Evolutionary conservation across 2,329 filamentous ascomycete species (phyloP).

Genomic region (Phaeophleospora eucalypticola): DNA sequence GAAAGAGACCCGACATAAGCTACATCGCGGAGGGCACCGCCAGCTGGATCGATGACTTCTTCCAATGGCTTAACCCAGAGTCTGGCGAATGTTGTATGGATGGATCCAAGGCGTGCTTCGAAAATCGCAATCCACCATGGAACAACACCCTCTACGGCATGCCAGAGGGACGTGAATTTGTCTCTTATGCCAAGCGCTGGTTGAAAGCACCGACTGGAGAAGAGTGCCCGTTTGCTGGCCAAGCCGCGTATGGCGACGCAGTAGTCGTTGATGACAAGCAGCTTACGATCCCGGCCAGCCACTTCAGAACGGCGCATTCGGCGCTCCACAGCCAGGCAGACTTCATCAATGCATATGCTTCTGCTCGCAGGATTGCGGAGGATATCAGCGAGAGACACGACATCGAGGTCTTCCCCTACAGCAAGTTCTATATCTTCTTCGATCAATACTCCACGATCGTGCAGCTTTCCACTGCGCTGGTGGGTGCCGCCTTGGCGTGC

Average conservation of each 20-base stretch:
- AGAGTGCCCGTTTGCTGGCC: slow-evolving; percentile 81
- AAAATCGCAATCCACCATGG: slow-evolving; percentile 72
- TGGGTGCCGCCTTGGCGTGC: slow-evolving; percentile 77
- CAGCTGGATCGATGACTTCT: slow-evolving; percentile 96
- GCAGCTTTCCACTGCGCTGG: slow-evolving; percentile 69
- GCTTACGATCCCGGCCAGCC: slow-evolving; percentile 70
- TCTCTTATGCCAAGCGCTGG: slow-evolving; percentile 81
- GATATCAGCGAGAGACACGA: slow-evolving; percentile 71
- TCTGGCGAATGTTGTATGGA: slow-evolving; percentile 70
- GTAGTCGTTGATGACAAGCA: slow-evolving; percentile 69
- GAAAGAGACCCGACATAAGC: slow-evolving; percentile 80
- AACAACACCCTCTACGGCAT: slow-evolving; percentile 86
- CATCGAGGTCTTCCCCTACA: slow-evolving; percentile 90
- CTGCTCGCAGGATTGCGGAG: slow-evolving; percentile 80
- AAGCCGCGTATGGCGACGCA: slow-evolving; percentile 80
- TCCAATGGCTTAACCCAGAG: slow-evolving; percentile 90
- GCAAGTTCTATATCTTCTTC: slow-evolving; percentile 98
- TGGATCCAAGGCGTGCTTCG: slow-evolving; percentile 65
- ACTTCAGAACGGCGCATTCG: slow-evolving; percentile 88
- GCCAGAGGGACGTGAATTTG: slow-evolving; percentile 89
- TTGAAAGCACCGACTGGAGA: slow-evolving; percentile 73
- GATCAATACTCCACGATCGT: slow-evolving; percentile 92
- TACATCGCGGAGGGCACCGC: slow-evolving; percentile 85
- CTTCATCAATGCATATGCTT: slow-evolving; percentile 86
- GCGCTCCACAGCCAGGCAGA: slow-evolving; percentile 83